Base-by-base conservation (phyloP, 352 stramenopile species). In the Phytophthora pisi region DNA sequence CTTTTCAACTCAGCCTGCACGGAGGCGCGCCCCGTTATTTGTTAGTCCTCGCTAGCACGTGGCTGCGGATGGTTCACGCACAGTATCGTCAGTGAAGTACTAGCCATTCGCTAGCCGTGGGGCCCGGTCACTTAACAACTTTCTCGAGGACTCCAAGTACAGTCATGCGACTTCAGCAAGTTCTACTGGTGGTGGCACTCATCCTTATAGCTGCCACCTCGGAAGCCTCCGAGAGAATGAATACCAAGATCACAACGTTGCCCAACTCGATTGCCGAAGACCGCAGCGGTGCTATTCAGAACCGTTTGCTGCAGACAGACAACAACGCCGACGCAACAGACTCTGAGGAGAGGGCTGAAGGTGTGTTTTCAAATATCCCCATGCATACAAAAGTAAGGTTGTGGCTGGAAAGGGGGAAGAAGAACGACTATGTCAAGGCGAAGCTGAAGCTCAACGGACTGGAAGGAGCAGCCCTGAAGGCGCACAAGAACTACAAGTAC, bases 401-500 rank as follows among this genome's bases (percentile, higher is more conserved):
- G n/a, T 58, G 51, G 51, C 51, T 58, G 9, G 51, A 58, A 20
- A 58, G 18, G 16, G 51, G 20, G 5, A 20, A 58, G 26, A 40
- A 5, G 13, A 36, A 58, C 11, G 34, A 58, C 8, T 47, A 38
- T 13, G 51, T 57, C 18, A 57, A 47, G 34, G 3, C n/a, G 24
- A 23, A 18, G 23, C 20, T 49, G 11, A 49, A 58, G 18, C 51
- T 58, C 31, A 38, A 49, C 9, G 34, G 13, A 0, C 18, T 47
- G 7, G 13, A 49, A 15, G 51, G 38, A 18, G 34, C 10, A 20
- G 9, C n/a, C 23, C n/a, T 57, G n/a, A 58, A 11, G 18, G 11
- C 11, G 10, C 3, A 58, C 30, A 58, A 58, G 15, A 58, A 38
- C 34, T 58, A 58, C 34, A 50, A 49, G 34, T 36, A 58, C 34